A percentile compares a stretch with the other conserved stretches of the same genome.
Evolutionary conservation across 148 eudicot genomes (phyloP).

Genomic region (Fagopyrum esculentum): DNA sequence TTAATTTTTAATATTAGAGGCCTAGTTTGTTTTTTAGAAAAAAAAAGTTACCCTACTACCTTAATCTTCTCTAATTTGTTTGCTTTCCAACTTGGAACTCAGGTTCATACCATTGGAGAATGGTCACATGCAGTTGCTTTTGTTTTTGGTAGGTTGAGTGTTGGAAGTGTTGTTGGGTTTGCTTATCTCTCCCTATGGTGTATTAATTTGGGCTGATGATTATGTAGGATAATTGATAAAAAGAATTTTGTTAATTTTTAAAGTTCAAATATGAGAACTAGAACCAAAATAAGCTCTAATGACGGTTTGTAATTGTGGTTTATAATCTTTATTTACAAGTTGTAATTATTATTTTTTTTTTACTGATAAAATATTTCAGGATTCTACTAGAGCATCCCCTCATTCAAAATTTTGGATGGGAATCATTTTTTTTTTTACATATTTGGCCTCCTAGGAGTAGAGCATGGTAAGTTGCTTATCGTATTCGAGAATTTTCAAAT

Average conservation of each 20-base stretch:
- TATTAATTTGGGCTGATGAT: not conserved
- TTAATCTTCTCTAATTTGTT: too few relatives aligned
- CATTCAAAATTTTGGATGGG: conserved; percentile 93
- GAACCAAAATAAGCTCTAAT: not conserved
- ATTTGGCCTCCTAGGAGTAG: conserved; percentile 76
- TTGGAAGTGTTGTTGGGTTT: conserved; percentile 95
- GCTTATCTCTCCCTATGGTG: conserved; percentile 13
- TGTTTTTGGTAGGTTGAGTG: conserved; percentile 97
- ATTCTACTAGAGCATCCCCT: conserved; percentile 94
- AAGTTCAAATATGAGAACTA: too few relatives aligned
- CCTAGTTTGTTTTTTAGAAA: too few relatives aligned
- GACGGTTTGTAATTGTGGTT: not conserved
- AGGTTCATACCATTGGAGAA: conserved; percentile 89
- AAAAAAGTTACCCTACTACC: too few relatives aligned
- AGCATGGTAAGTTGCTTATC: conserved; percentile 63
- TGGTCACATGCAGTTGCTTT: conserved; percentile 94
- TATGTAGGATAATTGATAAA: not conserved
- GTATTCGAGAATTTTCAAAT: too few relatives aligned
- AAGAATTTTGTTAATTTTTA: not conserved
- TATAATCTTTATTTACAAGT: not conserved
- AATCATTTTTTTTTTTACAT: conserved; percentile 87
- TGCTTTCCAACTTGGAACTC: conserved; percentile 19
- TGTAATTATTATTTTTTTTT: not conserved
- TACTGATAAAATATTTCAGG: conserved; percentile 31
- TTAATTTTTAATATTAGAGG: too few relatives aligned